These are phyloP conservation scores for Piloderma croceum DNA, from an alignment of 768 basidiomycete genomes.

Conservation along the genomic window DNA sequence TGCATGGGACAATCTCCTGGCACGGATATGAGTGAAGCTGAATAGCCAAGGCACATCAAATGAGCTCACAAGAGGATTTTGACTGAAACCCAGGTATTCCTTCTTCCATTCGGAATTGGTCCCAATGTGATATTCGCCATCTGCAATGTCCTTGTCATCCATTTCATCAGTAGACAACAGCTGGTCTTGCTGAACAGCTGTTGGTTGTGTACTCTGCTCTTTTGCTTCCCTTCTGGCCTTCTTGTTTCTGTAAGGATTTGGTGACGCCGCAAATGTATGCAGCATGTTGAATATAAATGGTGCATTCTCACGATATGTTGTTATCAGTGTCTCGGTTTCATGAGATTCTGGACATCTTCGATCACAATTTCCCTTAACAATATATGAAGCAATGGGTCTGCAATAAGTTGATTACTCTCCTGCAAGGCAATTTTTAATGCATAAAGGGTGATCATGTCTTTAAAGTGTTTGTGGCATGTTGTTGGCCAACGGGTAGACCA, in stretches of 20 bases:
- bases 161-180: too few species aligned
- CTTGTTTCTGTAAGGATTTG: conserved; percentile 13
- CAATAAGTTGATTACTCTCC: conserved; percentile 7
- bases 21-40: too few species aligned
- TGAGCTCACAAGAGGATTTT: not conserved
- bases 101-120: not conserved
- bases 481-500: conserved; percentile 5
- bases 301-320: conserved; percentile 2
- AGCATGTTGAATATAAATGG: conserved; percentile 15
- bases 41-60: too few species aligned
- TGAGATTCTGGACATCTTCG: not conserved
- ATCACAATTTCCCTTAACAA: conserved; percentile 4
- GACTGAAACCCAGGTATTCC: not conserved
- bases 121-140: too few species aligned
- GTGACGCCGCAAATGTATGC: conserved; percentile 9
- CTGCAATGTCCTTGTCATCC: too few species aligned
- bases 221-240: not conserved
- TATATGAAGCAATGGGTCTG: conserved; percentile 3
- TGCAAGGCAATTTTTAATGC: conserved; percentile 7
- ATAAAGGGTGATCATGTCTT: conserved; percentile 3
- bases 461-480: too few species aligned
- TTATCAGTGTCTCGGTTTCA: conserved; percentile 3
- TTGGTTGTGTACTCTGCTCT: not conserved
- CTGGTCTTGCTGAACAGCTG: too few species aligned
- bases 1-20: conserved; percentile 11